A percentile compares a stretch with the other conserved stretches of the same genome.
Evolutionary conservation across 164 flowering plant genomes (phyloP).

Genomic region (Nymphaea thermarum): DNA sequence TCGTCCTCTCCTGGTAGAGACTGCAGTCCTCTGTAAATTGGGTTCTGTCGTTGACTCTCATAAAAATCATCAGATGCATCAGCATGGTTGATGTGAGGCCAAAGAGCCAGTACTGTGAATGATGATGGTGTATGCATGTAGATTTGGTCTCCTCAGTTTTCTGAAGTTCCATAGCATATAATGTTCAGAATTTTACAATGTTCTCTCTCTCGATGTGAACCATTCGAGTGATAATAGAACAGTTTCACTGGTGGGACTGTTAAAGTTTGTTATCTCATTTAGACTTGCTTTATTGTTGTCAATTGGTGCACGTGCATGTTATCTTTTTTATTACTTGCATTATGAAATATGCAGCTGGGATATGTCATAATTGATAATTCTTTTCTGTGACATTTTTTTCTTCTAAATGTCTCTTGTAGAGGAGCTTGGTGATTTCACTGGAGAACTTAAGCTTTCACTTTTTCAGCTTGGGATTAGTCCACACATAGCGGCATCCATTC

Average conservation of each 20-base stretch:
- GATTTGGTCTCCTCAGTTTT: background rate
- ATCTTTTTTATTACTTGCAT: too few species aligned
- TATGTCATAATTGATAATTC: too few species aligned
- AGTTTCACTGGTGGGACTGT: background rate
- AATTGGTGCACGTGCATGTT: background rate
- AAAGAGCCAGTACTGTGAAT: too few species aligned
- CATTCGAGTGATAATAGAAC: too few species aligned
- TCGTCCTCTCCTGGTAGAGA: too few species aligned
- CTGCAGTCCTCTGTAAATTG: too few species aligned
- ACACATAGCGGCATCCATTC: slow-evolving; percentile 85
- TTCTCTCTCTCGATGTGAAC: background rate
- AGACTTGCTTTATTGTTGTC: background rate
- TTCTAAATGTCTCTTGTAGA: slow-evolving; percentile 32
- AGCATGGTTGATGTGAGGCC: too few species aligned
- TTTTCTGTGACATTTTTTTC: background rate
- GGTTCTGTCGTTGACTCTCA: too few species aligned
- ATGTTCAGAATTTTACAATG: background rate
- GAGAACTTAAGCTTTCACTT: slow-evolving; percentile 86
- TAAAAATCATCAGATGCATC: too few species aligned
- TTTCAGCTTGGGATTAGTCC: slow-evolving; percentile 99
- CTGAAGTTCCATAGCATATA: background rate
- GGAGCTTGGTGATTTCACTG: slow-evolving; percentile 65
- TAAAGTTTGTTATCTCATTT: background rate
- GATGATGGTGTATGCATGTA: too few species aligned
- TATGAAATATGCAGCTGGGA: background rate